These are phyloP conservation scores for Penicillium waksmanii DNA, from an alignment of 495 filamentous ascomycete species.

Conservation along the genomic window DNA sequence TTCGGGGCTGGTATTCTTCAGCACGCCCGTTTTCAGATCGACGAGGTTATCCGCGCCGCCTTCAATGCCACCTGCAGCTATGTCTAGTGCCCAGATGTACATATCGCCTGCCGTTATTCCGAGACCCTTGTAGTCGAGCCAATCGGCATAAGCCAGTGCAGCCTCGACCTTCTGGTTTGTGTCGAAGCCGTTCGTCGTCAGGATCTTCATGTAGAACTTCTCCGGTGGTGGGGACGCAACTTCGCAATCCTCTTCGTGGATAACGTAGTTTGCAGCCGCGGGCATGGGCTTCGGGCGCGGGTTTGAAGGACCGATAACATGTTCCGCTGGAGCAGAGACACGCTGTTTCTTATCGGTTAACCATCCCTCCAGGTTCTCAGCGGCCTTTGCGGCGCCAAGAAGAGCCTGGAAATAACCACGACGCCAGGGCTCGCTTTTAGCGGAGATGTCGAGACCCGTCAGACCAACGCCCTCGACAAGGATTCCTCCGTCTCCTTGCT, in stretches of 20 bases:
- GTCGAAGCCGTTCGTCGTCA: constrained; percentile 76
- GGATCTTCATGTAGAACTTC: constrained; percentile 73
- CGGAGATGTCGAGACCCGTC: constrained; percentile 68
- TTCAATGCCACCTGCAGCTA: constrained; percentile 58
- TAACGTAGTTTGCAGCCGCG: constrained; percentile 56
- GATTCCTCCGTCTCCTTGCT: constrained; percentile 60
- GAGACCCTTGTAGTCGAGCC: constrained; percentile 75
- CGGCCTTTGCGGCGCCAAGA: constrained; percentile 72
- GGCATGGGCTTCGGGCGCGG: constrained; percentile 75
- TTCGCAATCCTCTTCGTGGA: constrained; percentile 73
- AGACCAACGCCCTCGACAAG: constrained; percentile 57
- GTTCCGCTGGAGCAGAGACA: constrained; percentile 66
- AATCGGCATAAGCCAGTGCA: constrained; percentile 78
- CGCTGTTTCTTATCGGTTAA: constrained; percentile 67
- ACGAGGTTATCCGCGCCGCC: constrained; percentile 52
- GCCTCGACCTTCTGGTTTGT: constrained; percentile 75
- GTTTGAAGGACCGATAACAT: constrained; percentile 80
- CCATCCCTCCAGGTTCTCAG: constrained; percentile 80
- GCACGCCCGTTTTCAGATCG: constrained; percentile 61
- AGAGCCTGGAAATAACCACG: constrained; percentile 80
- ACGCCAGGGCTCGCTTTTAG: constrained; percentile 79
- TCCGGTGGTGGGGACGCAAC: constrained; percentile 66
- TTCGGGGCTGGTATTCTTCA: constrained; percentile 55
- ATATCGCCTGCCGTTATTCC: constrained; percentile 63
- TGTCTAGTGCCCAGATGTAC: constrained; percentile 73